Percentiles rank a stretch among this genome's conserved stretches.
These are phyloP conservation scores for Podaxis sp. DNA, from an alignment of 768 basidiomycete genomes.

Conservation along the genomic window DNA sequence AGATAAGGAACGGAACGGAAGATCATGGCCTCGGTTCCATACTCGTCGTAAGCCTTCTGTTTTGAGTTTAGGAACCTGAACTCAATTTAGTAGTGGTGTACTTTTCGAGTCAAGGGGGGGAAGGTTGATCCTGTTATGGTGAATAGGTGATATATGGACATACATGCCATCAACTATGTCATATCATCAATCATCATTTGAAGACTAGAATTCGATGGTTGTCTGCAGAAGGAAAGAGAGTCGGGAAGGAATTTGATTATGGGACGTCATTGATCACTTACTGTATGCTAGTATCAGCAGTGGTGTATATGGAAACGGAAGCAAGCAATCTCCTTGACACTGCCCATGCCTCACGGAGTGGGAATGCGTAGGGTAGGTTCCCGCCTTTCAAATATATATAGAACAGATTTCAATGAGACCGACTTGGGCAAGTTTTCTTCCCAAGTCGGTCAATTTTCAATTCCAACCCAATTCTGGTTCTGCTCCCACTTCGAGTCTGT, in stretches of 20 bases:
- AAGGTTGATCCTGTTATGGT: conserved; percentile 3
- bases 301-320: background rate
- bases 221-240: background rate
- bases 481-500: background rate
- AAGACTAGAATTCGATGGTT: background rate
- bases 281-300: background rate
- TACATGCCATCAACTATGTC: background rate
- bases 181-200: background rate
- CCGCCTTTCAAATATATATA: background rate
- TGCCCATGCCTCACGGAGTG: background rate
- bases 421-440: no score
- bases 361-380: background rate
- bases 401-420: no score
- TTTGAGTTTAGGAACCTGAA: conserved; percentile 9
- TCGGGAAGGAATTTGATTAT: background rate
- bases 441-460: no score
- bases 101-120: background rate
- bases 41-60: conserved; percentile 1
- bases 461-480: background rate
- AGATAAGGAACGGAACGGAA: conserved; percentile 9
- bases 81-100: conserved; percentile 10
- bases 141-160: background rate
- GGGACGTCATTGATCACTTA: background rate
- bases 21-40: conserved; percentile 10
- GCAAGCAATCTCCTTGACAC: background rate